Conservation (phyloP, 768 basidiomycete genomes). For the Mycena albidolilacea region DNA sequence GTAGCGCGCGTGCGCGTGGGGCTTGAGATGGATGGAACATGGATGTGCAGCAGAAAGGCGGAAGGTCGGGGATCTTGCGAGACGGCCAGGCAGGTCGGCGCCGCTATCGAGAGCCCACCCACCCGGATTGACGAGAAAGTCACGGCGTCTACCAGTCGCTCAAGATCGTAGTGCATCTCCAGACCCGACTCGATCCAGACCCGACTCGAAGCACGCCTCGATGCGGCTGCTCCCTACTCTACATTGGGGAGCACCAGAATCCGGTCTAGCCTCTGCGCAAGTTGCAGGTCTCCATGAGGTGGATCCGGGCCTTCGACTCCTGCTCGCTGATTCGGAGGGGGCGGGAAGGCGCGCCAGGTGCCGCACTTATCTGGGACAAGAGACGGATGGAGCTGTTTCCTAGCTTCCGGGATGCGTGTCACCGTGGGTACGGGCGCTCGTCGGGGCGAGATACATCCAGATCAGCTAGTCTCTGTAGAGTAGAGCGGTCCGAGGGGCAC, state of each 20-base stretch:
- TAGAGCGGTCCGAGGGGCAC: constrained; percentile 44
- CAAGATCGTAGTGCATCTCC: constrained; percentile 64
- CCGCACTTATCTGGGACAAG: constrained; percentile 16
- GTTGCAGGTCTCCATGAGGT: constrained; percentile 66
- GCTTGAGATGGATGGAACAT: constrained; percentile 14
- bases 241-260: constrained; percentile 76
- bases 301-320: constrained; percentile 70
- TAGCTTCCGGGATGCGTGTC: constrained; percentile 51
- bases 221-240: constrained; percentile 62
- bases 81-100: constrained; percentile 22
- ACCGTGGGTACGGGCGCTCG: constrained; percentile 44
- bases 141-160: constrained; percentile 30
- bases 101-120: constrained; percentile 7
- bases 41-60: constrained; percentile 30
- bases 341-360: constrained; percentile 49
- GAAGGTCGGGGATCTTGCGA: constrained; percentile 25
- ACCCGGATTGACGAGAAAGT: constrained; percentile 27
- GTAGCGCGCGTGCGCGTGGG: constrained; percentile 9
- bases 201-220: constrained; percentile 64
- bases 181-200: constrained; percentile 64
- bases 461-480: constrained; percentile 45
- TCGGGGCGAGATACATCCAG: constrained; percentile 39
- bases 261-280: constrained; percentile 64
- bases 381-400: neutral
- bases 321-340: constrained; percentile 68